Conservation (phyloP, 805 yeast species). For the Candida saitoana region DNA sequence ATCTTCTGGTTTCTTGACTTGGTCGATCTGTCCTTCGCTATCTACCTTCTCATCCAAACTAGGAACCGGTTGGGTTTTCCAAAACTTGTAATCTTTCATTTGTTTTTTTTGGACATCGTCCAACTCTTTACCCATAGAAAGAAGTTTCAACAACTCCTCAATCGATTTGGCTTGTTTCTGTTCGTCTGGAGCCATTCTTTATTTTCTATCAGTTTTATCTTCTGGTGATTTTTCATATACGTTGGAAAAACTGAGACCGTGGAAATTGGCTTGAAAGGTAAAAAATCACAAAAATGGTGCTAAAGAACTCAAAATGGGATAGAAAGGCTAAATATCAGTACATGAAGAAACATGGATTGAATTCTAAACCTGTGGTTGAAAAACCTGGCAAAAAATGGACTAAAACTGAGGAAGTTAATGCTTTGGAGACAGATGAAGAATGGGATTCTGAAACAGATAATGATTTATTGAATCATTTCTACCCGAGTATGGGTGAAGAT, state of each 20-base stretch:
- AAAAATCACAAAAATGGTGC: slow-evolving; percentile 26
- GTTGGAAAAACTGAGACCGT: neutral
- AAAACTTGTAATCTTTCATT: slow-evolving; percentile 89
- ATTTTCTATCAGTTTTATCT: neutral
- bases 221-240: neutral
- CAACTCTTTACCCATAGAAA: slow-evolving; percentile 52
- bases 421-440: slow-evolving; percentile 32
- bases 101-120: slow-evolving; percentile 59
- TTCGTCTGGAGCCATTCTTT: slow-evolving; percentile 7
- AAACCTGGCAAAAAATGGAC: slow-evolving; percentile 32
- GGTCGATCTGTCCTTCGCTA: slow-evolving; percentile 80
- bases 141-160: slow-evolving; percentile 56
- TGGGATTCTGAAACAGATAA: slow-evolving; percentile 42
- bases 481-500: slow-evolving; percentile 34
- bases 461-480: slow-evolving; percentile 35
- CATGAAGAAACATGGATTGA: slow-evolving; percentile 39
- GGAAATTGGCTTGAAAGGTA: neutral
- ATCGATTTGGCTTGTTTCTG: slow-evolving; percentile 32
- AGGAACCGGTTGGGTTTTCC: slow-evolving; percentile 97
- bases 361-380: slow-evolving; percentile 8
- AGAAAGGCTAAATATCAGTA: slow-evolving; percentile 37
- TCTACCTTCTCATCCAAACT: slow-evolving; percentile 62
- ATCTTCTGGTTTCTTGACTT: slow-evolving; percentile 61
- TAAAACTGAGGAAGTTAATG: slow-evolving; percentile 20
- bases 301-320: slow-evolving; percentile 43